These are phyloP conservation scores for Talaromyces rugulosus DNA, from an alignment of 2,329 filamentous ascomycete species.

Conservation along the genomic window DNA sequence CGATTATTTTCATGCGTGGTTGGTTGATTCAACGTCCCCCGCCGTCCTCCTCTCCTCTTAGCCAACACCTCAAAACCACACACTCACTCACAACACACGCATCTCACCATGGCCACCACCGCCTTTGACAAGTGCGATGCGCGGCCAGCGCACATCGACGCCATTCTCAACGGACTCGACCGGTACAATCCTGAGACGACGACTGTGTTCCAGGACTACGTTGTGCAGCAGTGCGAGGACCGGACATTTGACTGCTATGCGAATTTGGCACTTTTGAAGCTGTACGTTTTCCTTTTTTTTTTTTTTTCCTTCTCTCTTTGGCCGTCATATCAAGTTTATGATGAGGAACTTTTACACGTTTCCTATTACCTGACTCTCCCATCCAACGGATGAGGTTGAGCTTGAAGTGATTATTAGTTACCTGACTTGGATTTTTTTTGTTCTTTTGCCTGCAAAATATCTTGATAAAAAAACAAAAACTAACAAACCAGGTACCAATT, in stretches of 20 bases:
- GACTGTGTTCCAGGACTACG: constrained; percentile 86
- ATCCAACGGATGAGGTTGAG: constrained; percentile 41
- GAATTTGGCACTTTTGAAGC: constrained; percentile 90
- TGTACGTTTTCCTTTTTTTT: constrained; percentile 58
- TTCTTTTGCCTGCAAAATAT: not conserved
- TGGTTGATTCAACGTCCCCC: not conserved
- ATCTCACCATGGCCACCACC: constrained; percentile 27
- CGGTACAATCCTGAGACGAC: constrained; percentile 98
- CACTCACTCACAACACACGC: not conserved
- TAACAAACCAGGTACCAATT: constrained; percentile 78
- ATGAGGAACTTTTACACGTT: constrained; percentile 72
- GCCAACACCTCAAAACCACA: not conserved
- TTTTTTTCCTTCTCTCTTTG: constrained; percentile 8
- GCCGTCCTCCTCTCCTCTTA: not conserved
- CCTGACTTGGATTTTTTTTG: constrained; percentile 53
- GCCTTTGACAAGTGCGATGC: constrained; percentile 85
- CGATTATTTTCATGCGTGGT: not conserved
- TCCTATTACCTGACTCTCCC: constrained; percentile 89
- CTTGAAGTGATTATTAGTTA: constrained; percentile 72
- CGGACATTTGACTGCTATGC: constrained; percentile 94
- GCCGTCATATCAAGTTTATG: constrained; percentile 42
- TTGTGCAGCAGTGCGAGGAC: constrained; percentile 89
- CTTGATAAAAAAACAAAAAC: not conserved
- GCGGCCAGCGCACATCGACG: constrained; percentile 84
- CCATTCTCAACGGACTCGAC: constrained; percentile 94